Evolutionary conservation across 768 basidiomycete genomes (phyloP).

Genomic region (Suillus ampliporus): DNA sequence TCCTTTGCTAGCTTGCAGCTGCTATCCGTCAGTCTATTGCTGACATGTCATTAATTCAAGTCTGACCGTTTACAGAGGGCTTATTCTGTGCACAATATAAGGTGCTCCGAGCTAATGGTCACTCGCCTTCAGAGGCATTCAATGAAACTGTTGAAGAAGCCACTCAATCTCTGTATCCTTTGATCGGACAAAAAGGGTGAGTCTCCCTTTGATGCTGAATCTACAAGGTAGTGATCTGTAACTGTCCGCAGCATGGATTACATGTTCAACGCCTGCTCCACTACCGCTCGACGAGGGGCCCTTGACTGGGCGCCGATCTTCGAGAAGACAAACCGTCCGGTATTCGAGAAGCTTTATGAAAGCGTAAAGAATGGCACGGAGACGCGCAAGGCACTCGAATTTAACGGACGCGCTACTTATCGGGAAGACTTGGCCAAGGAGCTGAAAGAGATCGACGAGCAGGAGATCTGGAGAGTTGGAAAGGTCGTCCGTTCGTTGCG

Average conservation of each 20-base stretch:
- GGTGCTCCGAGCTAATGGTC: constrained; percentile 94
- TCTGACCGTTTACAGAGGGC: constrained; percentile 64
- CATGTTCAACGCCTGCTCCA: constrained; percentile 99
- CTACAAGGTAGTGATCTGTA: neutral
- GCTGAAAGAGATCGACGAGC: constrained; percentile 92
- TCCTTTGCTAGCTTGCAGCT: constrained; percentile 70
- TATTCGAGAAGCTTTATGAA: constrained; percentile 95
- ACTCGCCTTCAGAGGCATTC: constrained; percentile 98
- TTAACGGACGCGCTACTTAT: constrained; percentile 92
- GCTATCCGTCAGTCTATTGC: constrained; percentile 67
- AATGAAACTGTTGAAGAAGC: constrained; percentile 99
- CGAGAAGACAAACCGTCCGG: constrained; percentile 90
- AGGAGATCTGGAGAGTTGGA: constrained; percentile 98
- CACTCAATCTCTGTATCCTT: constrained; percentile 95
- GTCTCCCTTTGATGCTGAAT: constrained; percentile 24
- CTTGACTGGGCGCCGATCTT: constrained; percentile 99
- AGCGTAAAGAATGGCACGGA: constrained; percentile 95
- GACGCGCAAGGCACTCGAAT: constrained; percentile 96
- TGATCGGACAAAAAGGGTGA: constrained; percentile 94
- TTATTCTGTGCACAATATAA: constrained; percentile 99
- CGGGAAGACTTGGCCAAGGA: constrained; percentile 92
- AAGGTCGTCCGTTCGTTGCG: constrained; percentile 91
- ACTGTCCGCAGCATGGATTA: constrained; percentile 83
- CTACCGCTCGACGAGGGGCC: constrained; percentile 97
- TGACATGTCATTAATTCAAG: neutral